Conservation (phyloP, 2,329 filamentous ascomycete species). For the Fusarium continuum region DNA sequence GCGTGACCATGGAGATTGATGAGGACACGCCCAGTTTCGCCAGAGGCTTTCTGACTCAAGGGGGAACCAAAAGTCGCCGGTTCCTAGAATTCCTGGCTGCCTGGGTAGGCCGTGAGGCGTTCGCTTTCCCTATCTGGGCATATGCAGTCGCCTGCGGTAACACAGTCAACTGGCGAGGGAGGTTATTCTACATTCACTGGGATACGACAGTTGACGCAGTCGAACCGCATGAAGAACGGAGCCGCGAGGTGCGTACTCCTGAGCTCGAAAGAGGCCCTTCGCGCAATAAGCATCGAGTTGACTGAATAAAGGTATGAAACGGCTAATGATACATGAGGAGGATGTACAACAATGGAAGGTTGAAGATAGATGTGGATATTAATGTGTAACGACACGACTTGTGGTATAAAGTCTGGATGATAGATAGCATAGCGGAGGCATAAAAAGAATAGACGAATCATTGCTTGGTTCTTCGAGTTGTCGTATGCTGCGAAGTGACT, state of each 20-base stretch:
- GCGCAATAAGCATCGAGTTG: conserved; percentile 39
- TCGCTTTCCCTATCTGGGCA: conserved; percentile 89
- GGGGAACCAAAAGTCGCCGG: conserved; percentile 58
- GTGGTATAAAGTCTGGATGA: not conserved
- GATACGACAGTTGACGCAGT: conserved; percentile 78
- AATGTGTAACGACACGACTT: conserved; percentile 21
- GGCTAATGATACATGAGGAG: conserved; percentile 6
- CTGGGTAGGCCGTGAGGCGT: conserved; percentile 84
- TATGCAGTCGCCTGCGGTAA: conserved; percentile 90
- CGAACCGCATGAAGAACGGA: conserved; percentile 15
- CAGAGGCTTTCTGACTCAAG: conserved; percentile 51
- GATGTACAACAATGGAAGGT: not conserved
- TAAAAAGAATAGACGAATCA: conserved; percentile 15
- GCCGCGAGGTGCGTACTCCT: conserved; percentile 27
- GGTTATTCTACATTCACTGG: conserved; percentile 80
- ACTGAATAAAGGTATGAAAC: conserved; percentile 21
- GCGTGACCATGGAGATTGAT: conserved; percentile 74
- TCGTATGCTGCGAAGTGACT: too few species aligned
- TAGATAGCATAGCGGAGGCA: conserved; percentile 11
- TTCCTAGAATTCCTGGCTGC: conserved; percentile 79
- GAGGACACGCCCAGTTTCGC: conserved; percentile 80
- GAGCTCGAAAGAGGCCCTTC: conserved; percentile 40
- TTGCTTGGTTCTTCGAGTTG: not conserved
- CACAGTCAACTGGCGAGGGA: conserved; percentile 87
- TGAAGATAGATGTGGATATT: not conserved